Evolutionary conservation across 2,329 filamentous ascomycete genomes (phyloP).

Genomic region (Aureobasidium musti): DNA sequence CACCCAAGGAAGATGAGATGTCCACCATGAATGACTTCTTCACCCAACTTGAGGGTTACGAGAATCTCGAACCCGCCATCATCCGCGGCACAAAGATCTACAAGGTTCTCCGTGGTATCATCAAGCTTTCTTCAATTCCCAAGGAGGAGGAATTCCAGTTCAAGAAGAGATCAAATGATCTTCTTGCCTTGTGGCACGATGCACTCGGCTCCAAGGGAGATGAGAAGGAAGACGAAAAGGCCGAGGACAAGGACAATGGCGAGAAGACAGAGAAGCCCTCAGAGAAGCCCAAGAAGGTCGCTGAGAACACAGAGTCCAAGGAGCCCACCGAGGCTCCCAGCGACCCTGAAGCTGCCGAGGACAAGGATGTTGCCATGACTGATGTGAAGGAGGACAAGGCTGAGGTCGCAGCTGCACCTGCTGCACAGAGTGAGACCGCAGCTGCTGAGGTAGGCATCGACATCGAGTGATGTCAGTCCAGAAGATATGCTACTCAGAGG

Average conservation of each 20-base stretch:
- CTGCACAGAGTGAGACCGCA: slow-evolving; percentile 34
- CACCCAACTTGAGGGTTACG: slow-evolving; percentile 75
- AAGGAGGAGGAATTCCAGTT: slow-evolving; percentile 87
- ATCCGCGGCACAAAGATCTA: slow-evolving; percentile 95
- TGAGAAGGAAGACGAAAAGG: slow-evolving; percentile 24
- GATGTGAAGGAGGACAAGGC: slow-evolving; percentile 38
- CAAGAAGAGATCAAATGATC: slow-evolving; percentile 74
- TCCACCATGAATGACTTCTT: slow-evolving; percentile 74
- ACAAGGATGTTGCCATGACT: slow-evolving; percentile 38
- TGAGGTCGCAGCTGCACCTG: slow-evolving; percentile 28
- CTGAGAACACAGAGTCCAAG: slow-evolving; percentile 40
- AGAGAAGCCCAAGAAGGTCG: slow-evolving; percentile 41
- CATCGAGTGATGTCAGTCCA: slow-evolving; percentile 27
- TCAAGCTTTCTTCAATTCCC: slow-evolving; percentile 83
- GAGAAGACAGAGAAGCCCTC: slow-evolving; percentile 38
- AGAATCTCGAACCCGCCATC: slow-evolving; percentile 82
- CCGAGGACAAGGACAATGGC: slow-evolving; percentile 13
- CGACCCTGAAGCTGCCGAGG: slow-evolving; percentile 38
- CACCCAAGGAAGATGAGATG: slow-evolving; percentile 87
- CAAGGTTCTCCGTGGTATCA: slow-evolving; percentile 93
- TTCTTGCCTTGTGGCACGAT: slow-evolving; percentile 89
- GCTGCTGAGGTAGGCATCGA: slow-evolving; percentile 28
- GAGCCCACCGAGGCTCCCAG: slow-evolving; percentile 34
- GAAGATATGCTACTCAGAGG: slow-evolving; percentile 24
- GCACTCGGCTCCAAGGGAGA: slow-evolving; percentile 54